These are phyloP conservation scores for Phyllosticta paracitricarpa DNA, from an alignment of 2,329 filamentous ascomycete genomes.

Conservation along the genomic window DNA sequence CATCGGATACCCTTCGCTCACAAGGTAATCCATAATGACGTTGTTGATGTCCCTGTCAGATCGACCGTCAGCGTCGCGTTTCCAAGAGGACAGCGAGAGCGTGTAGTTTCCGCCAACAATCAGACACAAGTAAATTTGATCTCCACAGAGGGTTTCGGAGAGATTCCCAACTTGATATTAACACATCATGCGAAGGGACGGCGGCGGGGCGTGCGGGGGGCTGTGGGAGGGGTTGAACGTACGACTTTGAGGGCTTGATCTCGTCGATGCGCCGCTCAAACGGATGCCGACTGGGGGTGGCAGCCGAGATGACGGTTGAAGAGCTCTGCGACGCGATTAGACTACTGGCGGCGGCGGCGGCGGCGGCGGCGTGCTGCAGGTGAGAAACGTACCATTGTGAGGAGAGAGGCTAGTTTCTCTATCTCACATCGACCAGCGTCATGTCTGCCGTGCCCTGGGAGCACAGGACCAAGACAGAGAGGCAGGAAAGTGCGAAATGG, in stretches of 20 bases:
- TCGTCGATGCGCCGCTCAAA: constrained; percentile 79
- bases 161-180: constrained; percentile 99
- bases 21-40: constrained; percentile 91
- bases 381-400: constrained; percentile 25
- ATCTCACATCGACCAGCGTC: constrained; percentile 27
- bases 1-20: constrained; percentile 87
- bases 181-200: constrained; percentile 58
- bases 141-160: constrained; percentile 96
- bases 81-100: constrained; percentile 1
- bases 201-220: constrained; percentile 20
- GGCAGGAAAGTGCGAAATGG: neutral
- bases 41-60: constrained; percentile 77
- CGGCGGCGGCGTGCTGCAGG: neutral
- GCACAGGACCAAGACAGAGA: constrained; percentile 4
- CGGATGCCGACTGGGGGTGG: constrained; percentile 56
- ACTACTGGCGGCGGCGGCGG: constrained; percentile 6
- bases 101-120: constrained; percentile 27
- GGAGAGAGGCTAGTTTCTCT: constrained; percentile 16
- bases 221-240: constrained; percentile 35
- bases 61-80: constrained; percentile 17
- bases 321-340: constrained; percentile 39
- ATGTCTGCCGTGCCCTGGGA: constrained; percentile 12
- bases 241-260: constrained; percentile 84
- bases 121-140: constrained; percentile 72
- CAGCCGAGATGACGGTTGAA: constrained; percentile 60